Evolutionary conservation across 2,329 filamentous ascomycete genomes (phyloP), one percentile per base, ranked within the genome.

Genomic region (Cladosporium sp.): DNA sequence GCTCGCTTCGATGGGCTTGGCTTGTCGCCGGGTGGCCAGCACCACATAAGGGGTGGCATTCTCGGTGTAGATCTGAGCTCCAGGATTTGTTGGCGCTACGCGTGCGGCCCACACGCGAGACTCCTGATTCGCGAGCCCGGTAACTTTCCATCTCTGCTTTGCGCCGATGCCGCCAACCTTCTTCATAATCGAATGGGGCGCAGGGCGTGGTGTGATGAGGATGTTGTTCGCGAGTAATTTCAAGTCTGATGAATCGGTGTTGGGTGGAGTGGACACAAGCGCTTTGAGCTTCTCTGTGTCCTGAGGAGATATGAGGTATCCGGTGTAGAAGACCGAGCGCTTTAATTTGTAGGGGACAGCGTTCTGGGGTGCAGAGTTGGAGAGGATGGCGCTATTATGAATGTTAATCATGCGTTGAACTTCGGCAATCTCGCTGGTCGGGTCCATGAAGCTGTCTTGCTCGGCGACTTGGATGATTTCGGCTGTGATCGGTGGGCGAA

Each of bases 381-480:
- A 78, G 70, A 81, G 79, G 49, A 90, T 79, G 28, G 86, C 80
- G 3, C 81, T 79, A 76, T 98, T 99, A 82, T 98, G 94, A 24
- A 86, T 83, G 75, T 96, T 94, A 79, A 98, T 90, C 83, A 97
- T 90, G 71, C 90, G 89, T 79, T 97, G 93, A 15, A 98, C 87
- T 76, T 94, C 90, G 18, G 90, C 89, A 41, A 93, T 86, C 80
- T 97, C 93, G 21, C 86, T 83, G 38, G 93, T 86, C 1, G 93
- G 92, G 70, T 95, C 88, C 38, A 97, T 86, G 59, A 84, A 87
- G 6, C 87, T 90, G 28, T 88, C 87, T 66, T 87, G 85, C 75
- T 97, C 93, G 3, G 88, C 85, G 15, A 99, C 93, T 74, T 94
- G 92, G 26, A 98, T 85, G 24, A 98, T 93, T 75, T 97, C 92